Percentiles rank a stretch among this genome's conserved stretches.
Evolutionary conservation across 345 rosid genomes (phyloP).

Genomic region (Iberis pinnata): DNA sequence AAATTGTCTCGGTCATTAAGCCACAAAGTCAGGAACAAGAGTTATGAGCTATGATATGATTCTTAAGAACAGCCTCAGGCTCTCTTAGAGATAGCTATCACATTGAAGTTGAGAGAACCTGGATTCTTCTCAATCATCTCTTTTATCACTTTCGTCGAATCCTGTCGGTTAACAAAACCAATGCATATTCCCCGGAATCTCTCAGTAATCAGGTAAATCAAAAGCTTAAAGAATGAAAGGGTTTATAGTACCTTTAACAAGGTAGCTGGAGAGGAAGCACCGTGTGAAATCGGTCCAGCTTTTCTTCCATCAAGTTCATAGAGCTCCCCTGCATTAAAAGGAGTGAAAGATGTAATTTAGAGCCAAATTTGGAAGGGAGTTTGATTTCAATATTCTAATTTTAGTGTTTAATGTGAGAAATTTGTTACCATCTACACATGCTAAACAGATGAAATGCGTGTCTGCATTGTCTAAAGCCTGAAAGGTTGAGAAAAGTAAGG

Average conservation of each 20-base stretch:
- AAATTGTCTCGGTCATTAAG: slow-evolving; percentile 2
- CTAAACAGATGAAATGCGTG: slow-evolving; percentile 79
- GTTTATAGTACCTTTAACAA: slow-evolving; percentile 54
- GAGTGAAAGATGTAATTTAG: neutral
- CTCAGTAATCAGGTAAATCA: no score
- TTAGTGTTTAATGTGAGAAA: neutral
- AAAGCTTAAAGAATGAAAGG: neutral
- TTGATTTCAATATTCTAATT: neutral
- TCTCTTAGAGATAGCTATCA: slow-evolving; percentile 59
- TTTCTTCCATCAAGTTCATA: slow-evolving; percentile 95
- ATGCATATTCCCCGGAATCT: no score
- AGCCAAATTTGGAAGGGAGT: neutral
- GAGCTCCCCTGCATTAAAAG: slow-evolving; percentile 46
- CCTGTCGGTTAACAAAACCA: slow-evolving; percentile 38
- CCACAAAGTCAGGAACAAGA: slow-evolving; percentile 21
- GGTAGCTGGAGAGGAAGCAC: slow-evolving; percentile 58
- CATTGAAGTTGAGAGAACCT: slow-evolving; percentile 67
- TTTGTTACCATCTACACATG: slow-evolving; percentile 65
- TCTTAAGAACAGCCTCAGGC: slow-evolving; percentile 4
- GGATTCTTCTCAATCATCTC: slow-evolving; percentile 79
- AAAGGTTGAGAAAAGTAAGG: neutral
- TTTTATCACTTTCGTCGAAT: slow-evolving; percentile 61
- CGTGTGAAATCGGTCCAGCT: slow-evolving; percentile 68
- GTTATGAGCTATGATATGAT: neutral
- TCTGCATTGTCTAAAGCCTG: slow-evolving; percentile 68